Percentiles rank a stretch among this genome's conserved stretches.
phyloP scores from a whole-genome alignment of 2,329 filamentous ascomycete species.

The Apiospora hydei region DNA sequence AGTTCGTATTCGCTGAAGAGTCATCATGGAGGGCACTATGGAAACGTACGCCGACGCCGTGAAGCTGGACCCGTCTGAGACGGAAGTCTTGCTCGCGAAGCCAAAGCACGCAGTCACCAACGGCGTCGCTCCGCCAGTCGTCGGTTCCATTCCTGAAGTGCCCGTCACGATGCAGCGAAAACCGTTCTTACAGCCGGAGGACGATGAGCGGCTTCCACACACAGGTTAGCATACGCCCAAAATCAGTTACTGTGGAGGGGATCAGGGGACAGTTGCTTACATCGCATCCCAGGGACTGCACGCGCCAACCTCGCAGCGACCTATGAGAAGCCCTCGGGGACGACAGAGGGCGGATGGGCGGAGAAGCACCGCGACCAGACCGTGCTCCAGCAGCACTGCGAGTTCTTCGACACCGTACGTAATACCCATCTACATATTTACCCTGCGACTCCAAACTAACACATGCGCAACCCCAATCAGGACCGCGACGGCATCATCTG shows the following conservation, averaged over 20 bases:
- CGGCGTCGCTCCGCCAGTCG: conserved; percentile 27
- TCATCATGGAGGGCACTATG: conserved; percentile 8
- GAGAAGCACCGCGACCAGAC: conserved; percentile 42
- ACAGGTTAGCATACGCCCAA: too few species aligned
- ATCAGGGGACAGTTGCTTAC: too few species aligned
- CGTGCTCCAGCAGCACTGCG: conserved; percentile 60
- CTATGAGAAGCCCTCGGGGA: conserved; percentile 44
- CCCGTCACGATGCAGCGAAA: conserved; percentile 39
- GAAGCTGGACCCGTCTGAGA: conserved; percentile 7
- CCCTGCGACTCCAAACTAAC: not conserved
- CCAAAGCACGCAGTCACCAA: conserved; percentile 16
- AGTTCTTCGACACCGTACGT: conserved; percentile 54
- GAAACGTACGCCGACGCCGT: conserved; percentile 23
- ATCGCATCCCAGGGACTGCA: conserved; percentile 31
- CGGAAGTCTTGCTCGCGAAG: not conserved
- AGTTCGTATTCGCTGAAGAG: not conserved
- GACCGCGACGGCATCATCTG: conserved; percentile 61
- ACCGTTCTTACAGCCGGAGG: conserved; percentile 40
- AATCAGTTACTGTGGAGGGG: too few species aligned
- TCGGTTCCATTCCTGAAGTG: conserved; percentile 32
- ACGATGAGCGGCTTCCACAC: conserved; percentile 38
- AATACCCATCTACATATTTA: too few species aligned
- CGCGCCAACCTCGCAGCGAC: conserved; percentile 37
- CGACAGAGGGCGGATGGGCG: conserved; percentile 43
- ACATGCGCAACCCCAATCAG: conserved; percentile 20